These are phyloP conservation scores for Vicia faba DNA, from an alignment of 306 rosid genomes.

Conservation along the genomic window DNA sequence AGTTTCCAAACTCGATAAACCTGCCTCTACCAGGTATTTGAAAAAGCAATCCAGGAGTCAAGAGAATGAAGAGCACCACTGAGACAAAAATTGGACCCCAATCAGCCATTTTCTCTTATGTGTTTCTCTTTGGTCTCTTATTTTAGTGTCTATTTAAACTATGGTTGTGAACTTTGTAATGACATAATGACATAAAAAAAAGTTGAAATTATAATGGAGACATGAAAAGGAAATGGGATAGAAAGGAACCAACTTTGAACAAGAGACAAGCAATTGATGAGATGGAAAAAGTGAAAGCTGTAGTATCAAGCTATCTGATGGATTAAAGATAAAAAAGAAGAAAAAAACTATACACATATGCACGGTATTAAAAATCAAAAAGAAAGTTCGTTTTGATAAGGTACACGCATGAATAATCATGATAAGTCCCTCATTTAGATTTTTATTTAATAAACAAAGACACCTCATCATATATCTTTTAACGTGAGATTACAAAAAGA, in stretches of 20 bases:
- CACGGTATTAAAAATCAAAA: constrained; percentile 18
- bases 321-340: constrained; percentile 24
- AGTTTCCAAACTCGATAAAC: constrained; percentile 68
- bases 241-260: constrained; percentile 43
- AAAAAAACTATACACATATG: constrained; percentile 8
- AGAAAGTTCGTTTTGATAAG: constrained; percentile 30
- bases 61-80: constrained; percentile 74
- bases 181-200: constrained; percentile 4
- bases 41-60: constrained; percentile 77
- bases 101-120: constrained; percentile 60
- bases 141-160: constrained; percentile 25
- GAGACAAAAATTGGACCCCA: constrained; percentile 97
- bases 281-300: constrained; percentile 49
- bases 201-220: constrained; percentile 21
- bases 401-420: constrained; percentile 13
- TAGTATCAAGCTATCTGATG: constrained; percentile 47
- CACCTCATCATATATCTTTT: too few relatives aligned
- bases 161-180: background rate
- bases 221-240: constrained; percentile 32
- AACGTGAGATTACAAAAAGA: too few relatives aligned
- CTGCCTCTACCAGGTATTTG: constrained; percentile 73
- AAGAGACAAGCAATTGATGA: constrained; percentile 59
- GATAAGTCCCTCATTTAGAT: background rate
- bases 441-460: too few relatives aligned
- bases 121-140: background rate